Conservation (phyloP, 495 filamentous ascomycete species). For the Xylaria venustula region DNA sequence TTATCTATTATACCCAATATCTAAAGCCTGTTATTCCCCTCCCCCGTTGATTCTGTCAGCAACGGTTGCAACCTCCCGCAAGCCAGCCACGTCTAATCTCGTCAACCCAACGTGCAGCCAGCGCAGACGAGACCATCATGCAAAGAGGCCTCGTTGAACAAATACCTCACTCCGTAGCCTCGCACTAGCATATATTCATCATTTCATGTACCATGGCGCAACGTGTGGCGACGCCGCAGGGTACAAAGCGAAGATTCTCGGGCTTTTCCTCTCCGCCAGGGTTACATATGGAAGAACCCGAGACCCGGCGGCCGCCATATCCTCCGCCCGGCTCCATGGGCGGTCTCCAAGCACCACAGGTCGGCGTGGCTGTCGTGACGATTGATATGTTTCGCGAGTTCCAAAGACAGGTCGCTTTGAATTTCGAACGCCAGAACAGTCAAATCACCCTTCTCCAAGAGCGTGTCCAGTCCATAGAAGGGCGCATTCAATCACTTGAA, state of each 20-base stretch:
- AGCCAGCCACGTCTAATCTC: background rate
- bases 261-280: constrained; percentile 11
- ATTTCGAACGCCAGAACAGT: constrained; percentile 4
- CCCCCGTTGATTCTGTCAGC: constrained; percentile 1
- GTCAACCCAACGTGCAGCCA: background rate
- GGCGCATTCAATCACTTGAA: constrained; percentile 10
- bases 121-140: constrained; percentile 2
- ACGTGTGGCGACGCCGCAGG: constrained; percentile 7
- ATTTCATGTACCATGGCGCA: constrained; percentile 8
- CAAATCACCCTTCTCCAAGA: constrained; percentile 3
- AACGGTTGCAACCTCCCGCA: background rate
- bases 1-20: no score
- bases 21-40: background rate
- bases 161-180: background rate
- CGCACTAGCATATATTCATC: background rate
- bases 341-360: constrained; percentile 14
- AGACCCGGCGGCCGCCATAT: constrained; percentile 6
- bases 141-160: background rate
- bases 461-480: constrained; percentile 7
- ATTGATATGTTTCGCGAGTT: constrained; percentile 13
- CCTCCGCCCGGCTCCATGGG: constrained; percentile 9
- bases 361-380: constrained; percentile 10
- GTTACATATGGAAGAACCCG: constrained; percentile 10
- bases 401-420: constrained; percentile 5
- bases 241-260: constrained; percentile 8